phyloP scores from a whole-genome alignment of 495 filamentous ascomycete genomes.

The Monascus purpureus region DNA sequence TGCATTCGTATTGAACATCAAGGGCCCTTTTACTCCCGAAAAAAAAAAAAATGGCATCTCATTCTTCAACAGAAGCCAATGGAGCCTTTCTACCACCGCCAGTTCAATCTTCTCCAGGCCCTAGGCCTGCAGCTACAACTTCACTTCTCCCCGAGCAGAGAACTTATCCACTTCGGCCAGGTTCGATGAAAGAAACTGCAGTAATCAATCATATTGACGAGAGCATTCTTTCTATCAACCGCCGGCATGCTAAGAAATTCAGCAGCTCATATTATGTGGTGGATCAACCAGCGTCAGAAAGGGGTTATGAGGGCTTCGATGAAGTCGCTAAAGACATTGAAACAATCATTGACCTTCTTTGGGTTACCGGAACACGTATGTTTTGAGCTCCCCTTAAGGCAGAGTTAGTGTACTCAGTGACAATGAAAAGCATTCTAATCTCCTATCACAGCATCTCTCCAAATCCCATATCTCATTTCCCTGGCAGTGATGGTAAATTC shows the following conservation, averaged over 20 bases:
- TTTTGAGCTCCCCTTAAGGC: conserved; percentile 2
- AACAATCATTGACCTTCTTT: conserved; percentile 58
- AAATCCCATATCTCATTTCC: conserved; percentile 68
- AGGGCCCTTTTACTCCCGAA: too few species aligned
- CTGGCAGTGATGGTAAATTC: conserved; percentile 54
- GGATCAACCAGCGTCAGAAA: conserved; percentile 28
- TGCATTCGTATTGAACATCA: too few species aligned
- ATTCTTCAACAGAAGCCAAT: too few species aligned
- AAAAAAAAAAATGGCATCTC: too few species aligned
- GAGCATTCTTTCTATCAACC: conserved; percentile 46
- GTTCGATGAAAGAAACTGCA: conserved; percentile 63
- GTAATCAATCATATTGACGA: conserved; percentile 56
- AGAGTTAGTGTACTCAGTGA: too few species aligned
- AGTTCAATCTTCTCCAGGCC: conserved; percentile 34
- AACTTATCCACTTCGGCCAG: conserved; percentile 47
- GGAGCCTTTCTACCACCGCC: conserved; percentile 46
- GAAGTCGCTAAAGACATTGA: conserved; percentile 61
- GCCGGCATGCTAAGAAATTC: conserved; percentile 63
- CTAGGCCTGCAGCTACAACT: too few species aligned
- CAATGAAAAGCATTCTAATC: too few species aligned
- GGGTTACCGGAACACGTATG: conserved; percentile 74
- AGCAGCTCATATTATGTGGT: conserved; percentile 35
- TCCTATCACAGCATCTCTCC: conserved; percentile 67
- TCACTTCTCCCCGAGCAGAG: conserved; percentile 49
- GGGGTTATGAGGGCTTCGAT: conserved; percentile 53